These are phyloP conservation scores for Colletotrichum echinochloae DNA, from an alignment of 2,329 filamentous ascomycete genomes.

Conservation along the genomic window DNA sequence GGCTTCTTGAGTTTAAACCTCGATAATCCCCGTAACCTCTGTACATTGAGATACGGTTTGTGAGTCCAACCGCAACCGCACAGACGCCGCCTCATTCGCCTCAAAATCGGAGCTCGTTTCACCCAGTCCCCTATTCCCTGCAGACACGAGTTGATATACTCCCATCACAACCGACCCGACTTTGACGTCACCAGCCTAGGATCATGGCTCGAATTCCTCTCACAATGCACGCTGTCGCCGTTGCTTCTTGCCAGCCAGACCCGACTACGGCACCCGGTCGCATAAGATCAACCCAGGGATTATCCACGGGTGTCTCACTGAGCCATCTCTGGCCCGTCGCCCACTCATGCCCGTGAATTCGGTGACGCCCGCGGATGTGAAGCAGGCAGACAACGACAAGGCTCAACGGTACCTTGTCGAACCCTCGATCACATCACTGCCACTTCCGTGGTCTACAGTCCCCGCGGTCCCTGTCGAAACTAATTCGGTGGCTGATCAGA, in stretches of 20 bases:
- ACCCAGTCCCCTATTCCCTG: slow-evolving; percentile 17
- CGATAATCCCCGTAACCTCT: slow-evolving; percentile 25
- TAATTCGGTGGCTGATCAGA: slow-evolving; percentile 39
- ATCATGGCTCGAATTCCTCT: slow-evolving; percentile 26
- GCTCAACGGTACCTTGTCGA: slow-evolving; percentile 37
- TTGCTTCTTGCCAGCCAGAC: slow-evolving; percentile 9
- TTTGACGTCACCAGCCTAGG: slow-evolving; percentile 36
- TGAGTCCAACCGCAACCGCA: slow-evolving; percentile 33
- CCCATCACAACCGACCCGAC: slow-evolving; percentile 19
- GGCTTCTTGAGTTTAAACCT: slow-evolving; percentile 23
- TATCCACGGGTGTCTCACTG: slow-evolving; percentile 11
- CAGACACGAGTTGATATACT: slow-evolving; percentile 17
- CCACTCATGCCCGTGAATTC: slow-evolving; percentile 9
- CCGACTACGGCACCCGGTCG: slow-evolving; percentile 13
- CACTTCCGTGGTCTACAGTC: slow-evolving; percentile 1
- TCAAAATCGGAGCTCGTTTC: slow-evolving; percentile 37
- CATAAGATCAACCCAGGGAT: slow-evolving; percentile 37
- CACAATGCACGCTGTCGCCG: background rate
- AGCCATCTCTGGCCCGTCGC: slow-evolving; percentile 13
- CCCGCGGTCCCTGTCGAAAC: slow-evolving; percentile 37
- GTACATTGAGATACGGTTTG: slow-evolving; percentile 28
- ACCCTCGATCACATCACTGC: slow-evolving; percentile 1
- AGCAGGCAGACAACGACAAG: background rate
- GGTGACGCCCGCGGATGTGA: background rate
- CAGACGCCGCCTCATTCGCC: slow-evolving; percentile 39